A percentile compares a stretch with the other conserved stretches of the same genome.
Conservation (phyloP, 2,329 filamentous ascomycete species). For the Cladophialophora bantiana region DNA sequence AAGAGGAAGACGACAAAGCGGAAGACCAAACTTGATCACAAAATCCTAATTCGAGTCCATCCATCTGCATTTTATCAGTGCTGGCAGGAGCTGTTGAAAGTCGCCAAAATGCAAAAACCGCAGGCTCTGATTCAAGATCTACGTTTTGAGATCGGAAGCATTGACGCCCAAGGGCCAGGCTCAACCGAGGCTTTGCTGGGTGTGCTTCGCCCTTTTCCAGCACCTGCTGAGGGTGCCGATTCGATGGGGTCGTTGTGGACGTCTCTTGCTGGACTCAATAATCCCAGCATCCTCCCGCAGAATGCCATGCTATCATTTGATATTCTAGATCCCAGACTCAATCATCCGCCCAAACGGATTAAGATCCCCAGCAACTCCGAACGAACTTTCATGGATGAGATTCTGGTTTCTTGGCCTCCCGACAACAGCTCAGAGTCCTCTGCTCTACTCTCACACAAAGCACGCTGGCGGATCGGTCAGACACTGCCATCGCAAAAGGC, state of each 20-base stretch:
- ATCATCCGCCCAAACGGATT: conserved; percentile 72
- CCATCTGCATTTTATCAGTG: conserved; percentile 74
- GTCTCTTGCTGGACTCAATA: conserved; percentile 62
- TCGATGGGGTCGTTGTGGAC: conserved; percentile 45
- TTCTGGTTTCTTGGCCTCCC: conserved; percentile 71
- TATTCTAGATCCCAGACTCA: conserved; percentile 78
- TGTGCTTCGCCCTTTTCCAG: conserved; percentile 65
- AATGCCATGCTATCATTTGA: conserved; percentile 76
- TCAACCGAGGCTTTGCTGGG: conserved; percentile 79
- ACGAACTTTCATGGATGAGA: conserved; percentile 60
- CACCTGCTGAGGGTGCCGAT: conserved; percentile 42
- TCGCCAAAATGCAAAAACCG: conserved; percentile 68
- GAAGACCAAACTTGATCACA: conserved; percentile 53
- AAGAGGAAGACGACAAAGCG: conserved; percentile 21
- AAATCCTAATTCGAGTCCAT: conserved; percentile 76
- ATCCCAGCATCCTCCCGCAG: conserved; percentile 72
- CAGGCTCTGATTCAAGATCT: conserved; percentile 69
- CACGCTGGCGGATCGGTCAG: conserved; percentile 69
- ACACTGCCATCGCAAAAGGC: conserved; percentile 77
- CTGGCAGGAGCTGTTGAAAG: conserved; percentile 66
- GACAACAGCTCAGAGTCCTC: conserved; percentile 60
- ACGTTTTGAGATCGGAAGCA: conserved; percentile 75
- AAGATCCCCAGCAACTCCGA: conserved; percentile 43
- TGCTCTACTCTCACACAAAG: conserved; percentile 72
- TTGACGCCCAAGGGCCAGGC: conserved; percentile 73